Evolutionary conservation across 768 basidiomycete species (phyloP), one percentile per base, ranked within the genome.

Genomic region (Trametes villosa): DNA sequence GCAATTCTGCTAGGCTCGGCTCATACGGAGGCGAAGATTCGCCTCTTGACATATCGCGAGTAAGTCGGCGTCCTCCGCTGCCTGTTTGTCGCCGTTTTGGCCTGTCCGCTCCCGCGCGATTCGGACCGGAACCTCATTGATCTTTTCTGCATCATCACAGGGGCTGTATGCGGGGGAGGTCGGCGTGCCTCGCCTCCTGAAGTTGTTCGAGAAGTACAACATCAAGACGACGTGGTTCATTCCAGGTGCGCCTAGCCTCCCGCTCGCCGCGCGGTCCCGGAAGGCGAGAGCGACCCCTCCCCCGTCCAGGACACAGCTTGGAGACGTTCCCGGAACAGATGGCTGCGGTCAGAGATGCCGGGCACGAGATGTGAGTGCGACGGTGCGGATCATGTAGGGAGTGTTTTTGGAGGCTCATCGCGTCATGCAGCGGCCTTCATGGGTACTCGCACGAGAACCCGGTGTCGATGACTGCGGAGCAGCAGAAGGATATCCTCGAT

Each of bases 391-490:
- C n/a, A 0, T 44, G 22, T 20, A 49, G 17, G 40, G 12, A 7
- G 22, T 22, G 20, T 26, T 27, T 29, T 4, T 11, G 11, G 34
- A 17, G 8, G 20, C 15, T 45, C 51, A 47, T 42, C 38, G 12
- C 42, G 29, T 41, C 41, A 1, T n/a, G n/a, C 58, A 86, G 85
- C 44, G 86, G 87, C 11, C 78, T 88, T 7, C 86, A 88, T 62
- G 87, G 88, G 0, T 89, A 89, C 70, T 86, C 86, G 0, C 88
- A 90, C 68, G 88, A 89, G 84, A 89, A 88, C 66, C 89, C 86
- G 0, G 75, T 77, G 3, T 70, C 80, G 8, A 80, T 91, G 81
- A 81, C 77, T 2, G 59, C 84, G 5, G 77, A 86, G 59, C 89
- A 92, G 68, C 89, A 92, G 68, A 82, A 81, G 42, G 88, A 88